These are phyloP conservation scores for Backusella tarrabulga DNA, from an alignment of 192 early-diverging fungal species.

Conservation along the genomic window DNA sequence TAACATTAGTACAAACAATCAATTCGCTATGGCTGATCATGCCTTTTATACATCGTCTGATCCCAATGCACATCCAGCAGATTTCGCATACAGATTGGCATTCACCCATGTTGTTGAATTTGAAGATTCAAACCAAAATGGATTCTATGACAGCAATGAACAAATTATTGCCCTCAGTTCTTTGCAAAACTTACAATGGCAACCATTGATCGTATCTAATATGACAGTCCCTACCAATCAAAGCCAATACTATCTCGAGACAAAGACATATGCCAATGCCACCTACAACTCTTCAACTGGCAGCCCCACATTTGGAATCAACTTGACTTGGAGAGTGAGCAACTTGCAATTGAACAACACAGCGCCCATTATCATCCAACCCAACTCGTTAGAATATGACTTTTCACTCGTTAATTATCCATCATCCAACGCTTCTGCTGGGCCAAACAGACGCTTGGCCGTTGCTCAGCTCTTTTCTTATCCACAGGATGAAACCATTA, in stretches of 20 bases:
- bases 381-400: slow-evolving; percentile 35
- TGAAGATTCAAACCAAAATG: slow-evolving; percentile 34
- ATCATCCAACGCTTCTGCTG: neutral
- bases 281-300: slow-evolving; percentile 4
- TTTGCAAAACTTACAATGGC: slow-evolving; percentile 26
- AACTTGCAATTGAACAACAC: slow-evolving; percentile 36
- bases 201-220: slow-evolving; percentile 20
- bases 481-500: neutral
- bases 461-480: slow-evolving; percentile 26
- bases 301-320: slow-evolving; percentile 15
- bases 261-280: slow-evolving; percentile 16
- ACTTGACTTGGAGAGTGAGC: slow-evolving; percentile 10
- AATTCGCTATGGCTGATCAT: slow-evolving; percentile 19
- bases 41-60: slow-evolving; percentile 35
- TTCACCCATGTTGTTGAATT: slow-evolving; percentile 33
- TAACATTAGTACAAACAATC: slow-evolving; percentile 17
- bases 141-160: slow-evolving; percentile 29
- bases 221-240: slow-evolving; percentile 19
- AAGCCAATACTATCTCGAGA: slow-evolving; percentile 21
- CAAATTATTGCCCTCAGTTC: slow-evolving; percentile 16
- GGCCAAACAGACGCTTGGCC: slow-evolving; percentile 11
- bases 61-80: slow-evolving; percentile 22
- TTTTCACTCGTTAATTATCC: slow-evolving; percentile 19
- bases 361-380: slow-evolving; percentile 23
- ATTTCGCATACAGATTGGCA: slow-evolving; percentile 31